These are phyloP conservation scores for Filobasidium wieringae DNA, from an alignment of 768 basidiomycete species.

Conservation along the genomic window DNA sequence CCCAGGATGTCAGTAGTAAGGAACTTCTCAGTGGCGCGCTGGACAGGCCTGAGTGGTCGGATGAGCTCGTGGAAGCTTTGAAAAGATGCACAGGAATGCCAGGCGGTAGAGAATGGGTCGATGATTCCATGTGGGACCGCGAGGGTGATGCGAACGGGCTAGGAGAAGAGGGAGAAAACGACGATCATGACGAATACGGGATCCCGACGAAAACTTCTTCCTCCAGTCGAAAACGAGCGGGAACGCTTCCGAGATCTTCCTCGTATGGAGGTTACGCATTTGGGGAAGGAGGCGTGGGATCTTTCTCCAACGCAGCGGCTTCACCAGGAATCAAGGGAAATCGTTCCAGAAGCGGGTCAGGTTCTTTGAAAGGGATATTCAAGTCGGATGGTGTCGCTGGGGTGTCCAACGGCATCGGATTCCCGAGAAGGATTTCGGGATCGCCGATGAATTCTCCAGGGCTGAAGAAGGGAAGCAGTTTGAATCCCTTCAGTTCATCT, in stretches of 20 bases:
- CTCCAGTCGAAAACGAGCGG: constrained; percentile 6
- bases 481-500: not conserved
- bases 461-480: not conserved
- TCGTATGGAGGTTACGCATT: constrained; percentile 27
- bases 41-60: constrained; percentile 66
- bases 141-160: not conserved
- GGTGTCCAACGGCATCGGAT: constrained; percentile 1
- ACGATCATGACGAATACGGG: constrained; percentile 22
- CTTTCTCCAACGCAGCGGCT: constrained; percentile 3
- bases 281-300: constrained; percentile 25
- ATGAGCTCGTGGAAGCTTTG: constrained; percentile 60
- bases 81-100: constrained; percentile 61
- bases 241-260: not conserved
- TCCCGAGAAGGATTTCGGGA: constrained; percentile 3
- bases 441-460: not conserved
- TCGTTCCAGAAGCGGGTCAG: not conserved
- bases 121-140: constrained; percentile 37
- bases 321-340: not conserved
- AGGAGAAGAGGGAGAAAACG: constrained; percentile 4
- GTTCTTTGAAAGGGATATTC: constrained; percentile 7
- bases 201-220: not conserved
- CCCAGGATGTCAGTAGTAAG: constrained; percentile 55
- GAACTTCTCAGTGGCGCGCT: constrained; percentile 68
- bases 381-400: constrained; percentile 10
- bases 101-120: constrained; percentile 56